A percentile compares a stretch with the other conserved stretches of the same genome.
phyloP scores from a whole-genome alignment of 495 filamentous ascomycete species.

The Talaromyces stipitatus region DNA sequence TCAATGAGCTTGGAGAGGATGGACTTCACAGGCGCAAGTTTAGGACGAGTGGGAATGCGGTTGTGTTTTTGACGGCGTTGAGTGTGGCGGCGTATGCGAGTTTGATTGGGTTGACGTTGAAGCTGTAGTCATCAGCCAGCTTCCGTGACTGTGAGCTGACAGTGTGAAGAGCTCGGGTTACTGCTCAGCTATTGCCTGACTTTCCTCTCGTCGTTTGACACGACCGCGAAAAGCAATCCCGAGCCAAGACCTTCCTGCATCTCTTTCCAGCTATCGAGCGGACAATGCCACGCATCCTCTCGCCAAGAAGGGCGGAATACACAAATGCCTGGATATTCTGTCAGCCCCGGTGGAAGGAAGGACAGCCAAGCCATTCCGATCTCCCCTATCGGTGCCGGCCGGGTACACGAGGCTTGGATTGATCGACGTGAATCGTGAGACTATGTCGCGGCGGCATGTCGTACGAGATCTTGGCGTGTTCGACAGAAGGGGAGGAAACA shows the following conservation, averaged over 20 bases:
- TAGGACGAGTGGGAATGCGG: constrained; percentile 72
- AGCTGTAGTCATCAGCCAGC: constrained; percentile 29
- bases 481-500: background rate
- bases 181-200: background rate
- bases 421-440: background rate
- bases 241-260: background rate
- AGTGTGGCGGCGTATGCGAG: constrained; percentile 76
- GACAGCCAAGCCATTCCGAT: constrained; percentile 1
- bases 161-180: no score
- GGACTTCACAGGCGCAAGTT: constrained; percentile 68
- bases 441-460: background rate
- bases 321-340: background rate
- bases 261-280: background rate
- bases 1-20: constrained; percentile 64
- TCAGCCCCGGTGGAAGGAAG: background rate
- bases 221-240: background rate
- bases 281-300: constrained; percentile 8
- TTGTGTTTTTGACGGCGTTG: constrained; percentile 74
- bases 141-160: no score
- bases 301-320: constrained; percentile 1
- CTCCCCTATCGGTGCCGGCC: background rate
- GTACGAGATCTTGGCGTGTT: background rate
- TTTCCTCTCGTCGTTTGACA: no score
- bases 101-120: constrained; percentile 67
- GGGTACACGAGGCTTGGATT: background rate